These are phyloP conservation scores for Thermothelomyces thermophilus DNA, from an alignment of 2,329 filamentous ascomycete species.

Conservation along the genomic window DNA sequence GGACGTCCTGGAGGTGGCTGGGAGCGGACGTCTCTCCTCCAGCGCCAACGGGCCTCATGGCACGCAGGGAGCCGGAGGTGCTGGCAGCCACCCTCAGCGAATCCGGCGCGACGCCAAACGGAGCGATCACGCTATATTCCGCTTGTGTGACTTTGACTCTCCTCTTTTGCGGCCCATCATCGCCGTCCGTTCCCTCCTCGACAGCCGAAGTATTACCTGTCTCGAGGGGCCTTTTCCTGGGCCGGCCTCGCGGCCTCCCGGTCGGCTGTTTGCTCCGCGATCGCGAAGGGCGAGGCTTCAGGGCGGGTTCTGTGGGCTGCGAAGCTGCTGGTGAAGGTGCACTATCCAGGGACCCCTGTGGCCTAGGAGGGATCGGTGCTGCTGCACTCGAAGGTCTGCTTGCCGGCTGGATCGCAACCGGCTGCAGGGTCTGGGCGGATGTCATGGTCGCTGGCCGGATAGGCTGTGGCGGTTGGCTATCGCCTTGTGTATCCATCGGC, in stretches of 20 bases:
- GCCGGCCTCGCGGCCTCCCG: slow-evolving; percentile 50
- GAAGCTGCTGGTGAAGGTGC: slow-evolving; percentile 21
- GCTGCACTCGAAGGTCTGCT: slow-evolving; percentile 8
- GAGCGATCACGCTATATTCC: slow-evolving; percentile 46
- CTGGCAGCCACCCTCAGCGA: slow-evolving; percentile 86
- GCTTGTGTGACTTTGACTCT: slow-evolving; percentile 71
- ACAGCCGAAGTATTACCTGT: slow-evolving; percentile 68
- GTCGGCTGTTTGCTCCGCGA: slow-evolving; percentile 44
- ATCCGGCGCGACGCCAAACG: slow-evolving; percentile 67
- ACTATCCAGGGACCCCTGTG: slow-evolving; percentile 17
- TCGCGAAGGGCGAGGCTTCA: slow-evolving; percentile 39
- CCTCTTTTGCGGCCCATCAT: slow-evolving; percentile 59
- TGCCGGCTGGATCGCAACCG: slow-evolving; percentile 3
- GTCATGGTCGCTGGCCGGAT: slow-evolving; percentile 19
- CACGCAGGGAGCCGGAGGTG: slow-evolving; percentile 79
- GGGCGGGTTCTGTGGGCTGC: slow-evolving; percentile 25
- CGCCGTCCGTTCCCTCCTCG: slow-evolving; percentile 58
- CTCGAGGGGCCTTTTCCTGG: slow-evolving; percentile 44
- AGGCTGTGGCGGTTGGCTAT: slow-evolving; percentile 15
- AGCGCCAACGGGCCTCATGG: slow-evolving; percentile 65
- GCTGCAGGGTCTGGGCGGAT: slow-evolving; percentile 11
- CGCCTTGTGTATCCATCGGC: slow-evolving; percentile 16
- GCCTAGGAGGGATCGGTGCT: slow-evolving; percentile 19
- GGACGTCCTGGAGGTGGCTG: slow-evolving; percentile 62
- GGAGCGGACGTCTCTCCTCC: slow-evolving; percentile 36